Percentiles rank a stretch among this genome's conserved stretches.
These are phyloP conservation scores for Pueraria montana DNA, from an alignment of 306 rosid genomes.

Conservation along the genomic window DNA sequence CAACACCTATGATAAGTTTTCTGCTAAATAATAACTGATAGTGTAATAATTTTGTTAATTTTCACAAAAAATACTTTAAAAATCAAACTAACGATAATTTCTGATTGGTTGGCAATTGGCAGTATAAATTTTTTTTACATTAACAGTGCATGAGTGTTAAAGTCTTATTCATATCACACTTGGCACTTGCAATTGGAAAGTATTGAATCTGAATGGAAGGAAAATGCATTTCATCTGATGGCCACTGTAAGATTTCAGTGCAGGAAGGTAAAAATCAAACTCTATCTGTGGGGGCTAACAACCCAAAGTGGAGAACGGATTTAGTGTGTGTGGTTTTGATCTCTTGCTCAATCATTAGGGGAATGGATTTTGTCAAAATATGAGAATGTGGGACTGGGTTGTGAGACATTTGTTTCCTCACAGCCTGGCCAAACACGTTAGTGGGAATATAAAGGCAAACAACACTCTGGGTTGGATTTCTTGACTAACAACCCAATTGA, in stretches of 20 bases:
- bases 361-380: background rate
- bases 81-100: too few species aligned
- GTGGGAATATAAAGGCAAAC: too few species aligned
- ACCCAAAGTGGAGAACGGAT: background rate
- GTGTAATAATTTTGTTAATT: too few species aligned
- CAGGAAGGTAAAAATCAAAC: background rate
- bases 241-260: background rate
- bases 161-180: background rate
- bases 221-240: background rate
- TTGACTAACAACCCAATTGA: background rate
- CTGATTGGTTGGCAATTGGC: too few species aligned
- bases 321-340: background rate
- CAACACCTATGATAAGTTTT: too few species aligned
- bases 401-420: background rate
- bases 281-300: background rate
- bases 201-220: background rate
- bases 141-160: background rate
- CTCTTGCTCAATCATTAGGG: background rate
- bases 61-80: too few species aligned
- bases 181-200: background rate
- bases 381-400: background rate
- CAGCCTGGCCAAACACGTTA: background rate
- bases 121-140: too few species aligned
- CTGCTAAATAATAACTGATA: too few species aligned
- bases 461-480: background rate